Conservation (phyloP, 1,284 basidiomycete species). For the Boletus sp. region DNA sequence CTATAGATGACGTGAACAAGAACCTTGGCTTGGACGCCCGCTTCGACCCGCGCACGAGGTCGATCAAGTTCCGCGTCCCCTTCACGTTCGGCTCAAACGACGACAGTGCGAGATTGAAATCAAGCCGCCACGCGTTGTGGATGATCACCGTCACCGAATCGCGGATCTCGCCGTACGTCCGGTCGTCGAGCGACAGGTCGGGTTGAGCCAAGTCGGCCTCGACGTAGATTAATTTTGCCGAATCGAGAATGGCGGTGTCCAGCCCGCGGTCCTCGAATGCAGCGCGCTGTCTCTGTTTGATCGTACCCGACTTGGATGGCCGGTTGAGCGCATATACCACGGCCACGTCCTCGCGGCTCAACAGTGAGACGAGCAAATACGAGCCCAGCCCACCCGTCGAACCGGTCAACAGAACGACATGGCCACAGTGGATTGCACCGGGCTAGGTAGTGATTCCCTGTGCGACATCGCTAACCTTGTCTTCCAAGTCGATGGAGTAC, state of each 20-base stretch:
- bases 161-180: conserved; percentile 22
- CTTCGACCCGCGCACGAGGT: conserved; percentile 33
- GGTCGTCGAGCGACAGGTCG: conserved; percentile 27
- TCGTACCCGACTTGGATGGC: conserved; percentile 13
- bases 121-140: conserved; percentile 36
- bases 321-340: conserved; percentile 36
- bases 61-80: conserved; percentile 31
- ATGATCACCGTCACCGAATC: conserved; percentile 29
- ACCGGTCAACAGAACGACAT: neutral
- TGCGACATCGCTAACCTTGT: neutral
- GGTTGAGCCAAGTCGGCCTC: conserved; percentile 23
- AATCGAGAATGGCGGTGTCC: too few relatives aligned
- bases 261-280: conserved; percentile 19
- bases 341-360: conserved; percentile 18
- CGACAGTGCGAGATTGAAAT: conserved; percentile 37
- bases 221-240: conserved; percentile 30
- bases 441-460: neutral
- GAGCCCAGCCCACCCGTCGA: conserved; percentile 13
- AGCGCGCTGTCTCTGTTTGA: conserved; percentile 26
- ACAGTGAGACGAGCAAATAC: conserved; percentile 25
- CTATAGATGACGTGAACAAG: conserved; percentile 34
- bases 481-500: conserved; percentile 14
- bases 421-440: neutral
- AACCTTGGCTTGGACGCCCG: conserved; percentile 21
- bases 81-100: conserved; percentile 36